Evolutionary conservation across 164 flowering plant species (phyloP).

Genomic region (Annona squamosa): DNA sequence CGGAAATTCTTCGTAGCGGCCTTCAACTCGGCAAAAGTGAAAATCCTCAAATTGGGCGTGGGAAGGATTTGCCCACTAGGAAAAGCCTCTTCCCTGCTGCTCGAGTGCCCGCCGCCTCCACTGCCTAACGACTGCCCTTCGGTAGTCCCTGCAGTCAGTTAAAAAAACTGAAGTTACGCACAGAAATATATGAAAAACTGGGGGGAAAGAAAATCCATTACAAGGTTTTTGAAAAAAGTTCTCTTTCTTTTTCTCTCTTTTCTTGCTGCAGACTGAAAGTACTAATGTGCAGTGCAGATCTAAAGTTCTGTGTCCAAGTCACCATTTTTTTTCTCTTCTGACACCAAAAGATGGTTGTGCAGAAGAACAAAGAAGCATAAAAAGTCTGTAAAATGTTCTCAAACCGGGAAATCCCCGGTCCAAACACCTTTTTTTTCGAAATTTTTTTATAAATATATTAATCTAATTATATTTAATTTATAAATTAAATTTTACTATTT

Average conservation of each 20-base stretch:
- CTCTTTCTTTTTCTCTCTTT: background rate
- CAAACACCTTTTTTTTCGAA: no score
- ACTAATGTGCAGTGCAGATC: background rate
- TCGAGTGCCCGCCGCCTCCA: background rate
- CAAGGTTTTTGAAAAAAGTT: background rate
- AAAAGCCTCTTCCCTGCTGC: conserved; percentile 17
- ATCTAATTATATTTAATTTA: no score
- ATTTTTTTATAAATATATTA: no score
- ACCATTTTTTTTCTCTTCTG: background rate
- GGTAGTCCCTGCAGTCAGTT: background rate
- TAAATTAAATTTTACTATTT: no score
- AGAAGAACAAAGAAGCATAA: background rate
- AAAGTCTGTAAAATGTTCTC: background rate
- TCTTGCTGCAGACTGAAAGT: background rate
- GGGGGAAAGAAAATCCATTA: background rate
- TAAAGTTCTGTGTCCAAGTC: background rate
- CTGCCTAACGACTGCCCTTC: background rate
- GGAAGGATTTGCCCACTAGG: conserved; percentile 41
- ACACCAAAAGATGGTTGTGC: no score
- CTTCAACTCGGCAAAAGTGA: conserved; percentile 50
- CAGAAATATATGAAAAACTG: background rate
- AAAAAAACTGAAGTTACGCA: background rate
- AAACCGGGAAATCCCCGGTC: background rate
- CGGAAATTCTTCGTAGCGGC: conserved; percentile 49
- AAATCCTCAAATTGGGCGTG: conserved; percentile 40